Percentiles rank a stretch among this genome's conserved stretches.
Evolutionary conservation across 2,329 filamentous ascomycete genomes (phyloP).

Genomic region (Fusarium verrucosum): DNA sequence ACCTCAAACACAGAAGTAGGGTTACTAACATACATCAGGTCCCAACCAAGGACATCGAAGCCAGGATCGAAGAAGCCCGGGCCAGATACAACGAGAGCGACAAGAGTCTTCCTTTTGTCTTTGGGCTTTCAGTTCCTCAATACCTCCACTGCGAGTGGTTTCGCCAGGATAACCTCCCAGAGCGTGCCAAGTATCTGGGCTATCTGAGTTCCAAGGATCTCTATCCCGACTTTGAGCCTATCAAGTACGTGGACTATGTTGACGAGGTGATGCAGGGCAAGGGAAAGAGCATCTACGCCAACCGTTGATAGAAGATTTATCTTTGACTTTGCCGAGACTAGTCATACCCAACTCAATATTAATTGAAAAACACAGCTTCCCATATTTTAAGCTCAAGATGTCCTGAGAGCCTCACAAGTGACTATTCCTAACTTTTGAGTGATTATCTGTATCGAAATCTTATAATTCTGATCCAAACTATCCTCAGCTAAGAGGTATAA

Average conservation of each 20-base stretch:
- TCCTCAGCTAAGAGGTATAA: no score
- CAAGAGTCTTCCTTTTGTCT: constrained; percentile 1
- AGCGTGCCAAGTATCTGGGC: constrained; percentile 19
- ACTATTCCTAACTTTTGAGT: no score
- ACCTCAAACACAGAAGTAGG: fast-evolving
- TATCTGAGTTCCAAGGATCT: constrained; percentile 29
- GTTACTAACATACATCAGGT: constrained; percentile 9
- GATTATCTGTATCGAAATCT: no score
- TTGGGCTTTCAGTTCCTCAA: constrained; percentile 9
- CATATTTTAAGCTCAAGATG: no score
- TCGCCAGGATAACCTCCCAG: constrained; percentile 30
- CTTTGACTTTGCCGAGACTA: no score
- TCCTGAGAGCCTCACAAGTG: no score
- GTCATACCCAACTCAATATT: no score
- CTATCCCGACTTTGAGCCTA: constrained; percentile 25
- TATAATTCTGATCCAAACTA: no score
- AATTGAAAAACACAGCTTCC: no score
- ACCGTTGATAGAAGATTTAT: not conserved
- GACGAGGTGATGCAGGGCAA: constrained; percentile 20
- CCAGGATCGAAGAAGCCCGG: constrained; percentile 2
- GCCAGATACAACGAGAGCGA: constrained; percentile 1
- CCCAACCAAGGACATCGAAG: constrained; percentile 9
- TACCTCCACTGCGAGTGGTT: constrained; percentile 31
- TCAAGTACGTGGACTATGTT: constrained; percentile 25
- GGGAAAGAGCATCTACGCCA: constrained; percentile 12